phyloP scores from a whole-genome alignment of 2,329 filamentous ascomycete species.

The Exophiala alcalophila region DNA sequence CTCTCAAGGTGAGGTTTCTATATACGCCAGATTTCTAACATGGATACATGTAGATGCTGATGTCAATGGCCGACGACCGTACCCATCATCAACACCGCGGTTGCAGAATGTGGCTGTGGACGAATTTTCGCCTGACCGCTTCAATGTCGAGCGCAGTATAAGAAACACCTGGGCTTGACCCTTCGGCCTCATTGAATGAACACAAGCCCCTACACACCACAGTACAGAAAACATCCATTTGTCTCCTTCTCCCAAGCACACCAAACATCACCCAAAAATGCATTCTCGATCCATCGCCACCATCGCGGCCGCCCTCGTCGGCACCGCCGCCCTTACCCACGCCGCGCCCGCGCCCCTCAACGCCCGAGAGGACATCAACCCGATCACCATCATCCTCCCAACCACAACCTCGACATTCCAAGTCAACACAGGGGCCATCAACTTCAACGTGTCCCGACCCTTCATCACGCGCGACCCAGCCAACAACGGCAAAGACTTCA shows the following conservation, averaged over 20 bases:
- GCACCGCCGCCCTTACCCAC: constrained; percentile 7
- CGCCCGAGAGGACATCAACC: not conserved
- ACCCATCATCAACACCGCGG: too few species aligned
- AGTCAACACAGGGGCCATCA: constrained; percentile 37
- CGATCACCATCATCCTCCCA: constrained; percentile 17
- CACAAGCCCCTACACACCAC: not conserved
- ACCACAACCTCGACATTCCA: constrained; percentile 21
- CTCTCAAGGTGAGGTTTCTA: too few species aligned
- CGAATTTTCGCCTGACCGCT: too few species aligned
- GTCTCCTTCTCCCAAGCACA: not conserved
- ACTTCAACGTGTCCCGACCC: constrained; percentile 37
- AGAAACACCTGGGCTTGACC: not conserved
- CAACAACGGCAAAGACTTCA: constrained; percentile 27
- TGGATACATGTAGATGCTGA: too few species aligned
- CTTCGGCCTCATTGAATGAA: not conserved
- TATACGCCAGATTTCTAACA: too few species aligned
- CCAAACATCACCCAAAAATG: not conserved
- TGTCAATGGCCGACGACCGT: too few species aligned
- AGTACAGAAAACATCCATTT: not conserved
- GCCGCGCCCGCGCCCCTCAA: constrained; percentile 13
- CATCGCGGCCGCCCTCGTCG: constrained; percentile 17
- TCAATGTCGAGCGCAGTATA: too few species aligned
- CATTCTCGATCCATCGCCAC: not conserved
- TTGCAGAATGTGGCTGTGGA: too few species aligned
- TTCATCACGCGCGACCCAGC: constrained; percentile 56